Evolutionary conservation across 129 eudicot genomes (phyloP), one percentile per base, ranked within the genome.

Genomic region (Gnaphalium uliginosum): DNA sequence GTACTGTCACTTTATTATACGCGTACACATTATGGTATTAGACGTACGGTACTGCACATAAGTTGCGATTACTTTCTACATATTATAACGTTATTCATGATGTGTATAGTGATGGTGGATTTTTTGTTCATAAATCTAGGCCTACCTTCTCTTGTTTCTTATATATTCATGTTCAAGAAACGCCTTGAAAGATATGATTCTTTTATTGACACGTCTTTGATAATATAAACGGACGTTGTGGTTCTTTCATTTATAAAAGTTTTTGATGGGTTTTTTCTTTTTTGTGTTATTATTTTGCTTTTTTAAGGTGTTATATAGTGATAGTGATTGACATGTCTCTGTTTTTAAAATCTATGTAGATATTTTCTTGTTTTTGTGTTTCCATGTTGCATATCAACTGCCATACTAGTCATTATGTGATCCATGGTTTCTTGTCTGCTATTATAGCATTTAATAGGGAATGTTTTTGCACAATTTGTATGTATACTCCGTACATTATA

Each of bases 301-400:
- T 54, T 8, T 17, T 7, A 30, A 46, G 58, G 30, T 4, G 35
- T 24, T n/a, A n/a, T 48, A 64, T 33, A 10, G 4, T 18, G 74
- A 33, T 59, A n/a, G 54, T 67, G 51, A 15, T 33, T 46, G 13
- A 21, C 21, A 13, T 23, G 41, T 35, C 41, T 22, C 29, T 32
- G 24, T 10, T 27, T 64, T 26, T 7, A 39, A 17, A 19, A 8
- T 37, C 21, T 15, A 59, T 19, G 10, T 43, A 61, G 64, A 72
- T 72, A 57, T 65, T 68, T 54, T 19, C 23, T 73, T 79, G 43
- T 24, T 59, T 35, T 64, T 72, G 46, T 65, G 69, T 65, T 73
- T 67, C 32, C 68, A 65, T 79, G 25, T 35, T 79, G 76, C 67
- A 78, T 56, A 69, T 78, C 48, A 56, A 69, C 78, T 70, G 81